Evolutionary conservation across 768 basidiomycete species (phyloP).

Genomic region (Mycena amicta): DNA sequence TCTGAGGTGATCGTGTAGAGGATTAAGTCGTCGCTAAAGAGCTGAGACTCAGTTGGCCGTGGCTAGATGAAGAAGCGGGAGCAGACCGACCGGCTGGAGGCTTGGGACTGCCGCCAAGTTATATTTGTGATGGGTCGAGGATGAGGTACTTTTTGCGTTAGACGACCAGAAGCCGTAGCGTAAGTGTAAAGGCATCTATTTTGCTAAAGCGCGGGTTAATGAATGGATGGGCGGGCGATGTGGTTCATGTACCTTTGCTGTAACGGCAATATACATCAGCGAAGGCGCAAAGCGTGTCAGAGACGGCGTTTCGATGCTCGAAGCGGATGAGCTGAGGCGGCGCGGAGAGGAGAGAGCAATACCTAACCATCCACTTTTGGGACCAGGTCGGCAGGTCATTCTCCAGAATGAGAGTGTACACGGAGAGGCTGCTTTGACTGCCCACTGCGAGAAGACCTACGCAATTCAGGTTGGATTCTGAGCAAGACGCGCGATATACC

Average conservation of each 20-base stretch:
- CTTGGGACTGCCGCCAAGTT: conserved; percentile 72
- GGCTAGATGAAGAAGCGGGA: background rate
- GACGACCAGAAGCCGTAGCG: conserved; percentile 71
- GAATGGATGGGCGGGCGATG: too few species aligned
- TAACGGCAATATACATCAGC: conserved; percentile 70
- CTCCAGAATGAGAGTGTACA: conserved; percentile 78
- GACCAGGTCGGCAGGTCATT: conserved; percentile 86
- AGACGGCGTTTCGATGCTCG: conserved; percentile 52
- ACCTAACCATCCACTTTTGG: conserved; percentile 74
- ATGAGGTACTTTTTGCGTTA: conserved; percentile 70
- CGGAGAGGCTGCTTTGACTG: conserved; percentile 57
- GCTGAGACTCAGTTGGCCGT: background rate
- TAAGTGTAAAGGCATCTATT: conserved; percentile 65
- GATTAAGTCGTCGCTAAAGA: conserved; percentile 67
- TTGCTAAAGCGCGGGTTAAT: conserved; percentile 47
- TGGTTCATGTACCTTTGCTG: conserved; percentile 50
- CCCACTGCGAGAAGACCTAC: conserved; percentile 80
- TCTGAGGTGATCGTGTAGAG: conserved; percentile 86
- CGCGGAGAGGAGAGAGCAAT: conserved; percentile 26
- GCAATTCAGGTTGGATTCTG: conserved; percentile 28
- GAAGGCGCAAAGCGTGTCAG: conserved; percentile 73
- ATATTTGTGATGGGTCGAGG: conserved; percentile 72
- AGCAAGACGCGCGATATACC: conserved; percentile 45
- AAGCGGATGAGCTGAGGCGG: conserved; percentile 4
- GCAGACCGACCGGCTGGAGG: conserved; percentile 61